A percentile compares a stretch with the other conserved stretches of the same genome.
Conservation (phyloP, 495 filamentous ascomycete genomes). For the Penicillium chermesinum region DNA sequence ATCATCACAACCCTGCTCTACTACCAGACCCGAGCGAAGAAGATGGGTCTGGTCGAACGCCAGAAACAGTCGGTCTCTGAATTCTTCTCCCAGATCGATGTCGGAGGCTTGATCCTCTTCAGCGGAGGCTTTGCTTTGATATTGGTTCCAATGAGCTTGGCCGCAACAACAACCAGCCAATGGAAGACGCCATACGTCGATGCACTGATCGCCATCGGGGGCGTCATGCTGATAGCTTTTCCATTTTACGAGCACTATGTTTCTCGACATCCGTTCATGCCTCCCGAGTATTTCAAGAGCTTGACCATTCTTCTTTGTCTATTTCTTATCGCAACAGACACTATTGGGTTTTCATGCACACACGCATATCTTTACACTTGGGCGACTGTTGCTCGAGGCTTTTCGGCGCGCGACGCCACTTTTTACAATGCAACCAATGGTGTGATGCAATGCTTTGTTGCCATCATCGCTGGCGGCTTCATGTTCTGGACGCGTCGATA, state of each 20-base stretch:
- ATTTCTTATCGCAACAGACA: conserved; percentile 35
- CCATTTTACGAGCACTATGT: conserved; percentile 42
- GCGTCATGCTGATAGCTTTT: conserved; percentile 27
- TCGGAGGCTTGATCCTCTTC: conserved; percentile 40
- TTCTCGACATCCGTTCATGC: conserved; percentile 40
- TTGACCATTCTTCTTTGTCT: conserved; percentile 35
- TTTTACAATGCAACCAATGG: conserved; percentile 43
- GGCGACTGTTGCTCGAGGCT: conserved; percentile 38
- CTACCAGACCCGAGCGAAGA: conserved; percentile 35
- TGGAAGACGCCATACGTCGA: conserved; percentile 44
- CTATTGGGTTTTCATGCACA: conserved; percentile 36
- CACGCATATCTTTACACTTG: conserved; percentile 45
- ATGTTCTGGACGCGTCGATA: conserved; percentile 41
- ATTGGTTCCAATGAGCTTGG: conserved; percentile 38
- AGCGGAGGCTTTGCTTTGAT: conserved; percentile 32
- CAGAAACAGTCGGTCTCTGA: conserved; percentile 30
- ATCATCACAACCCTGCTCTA: conserved; percentile 43
- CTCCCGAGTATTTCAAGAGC: conserved; percentile 39
- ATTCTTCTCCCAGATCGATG: conserved; percentile 44
- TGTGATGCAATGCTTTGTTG: conserved; percentile 38
- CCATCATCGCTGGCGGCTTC: conserved; percentile 35
- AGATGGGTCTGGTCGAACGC: conserved; percentile 26
- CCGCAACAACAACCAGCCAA: conserved; percentile 27
- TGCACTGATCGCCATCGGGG: conserved; percentile 37
- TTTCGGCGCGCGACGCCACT: conserved; percentile 37